Evolutionary conservation across 805 yeast species (phyloP), one percentile per base, ranked within the genome.

Genomic region (Hanseniaspora thailandica): DNA sequence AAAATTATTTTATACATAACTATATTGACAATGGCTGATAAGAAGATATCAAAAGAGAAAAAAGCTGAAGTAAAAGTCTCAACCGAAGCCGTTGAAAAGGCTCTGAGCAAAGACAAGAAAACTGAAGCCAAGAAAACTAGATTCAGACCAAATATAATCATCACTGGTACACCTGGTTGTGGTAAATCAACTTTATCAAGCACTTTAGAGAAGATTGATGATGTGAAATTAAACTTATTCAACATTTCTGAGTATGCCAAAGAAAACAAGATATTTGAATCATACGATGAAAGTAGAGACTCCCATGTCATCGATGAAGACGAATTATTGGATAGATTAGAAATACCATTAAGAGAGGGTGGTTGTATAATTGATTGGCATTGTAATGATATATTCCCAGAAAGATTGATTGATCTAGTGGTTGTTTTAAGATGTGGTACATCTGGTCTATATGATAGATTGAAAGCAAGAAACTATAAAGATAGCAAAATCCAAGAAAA

Each of bases 361-460:
- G 95, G 94, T 1, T 73, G 76, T n/a, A 71, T 93, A 8, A 74
- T 93, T 12, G 99, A 93, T 67, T 93, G 98, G 98, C 99, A 93
- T 65, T 93, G 90, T 44, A 87, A 95, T 68, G 98, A 93, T 62
- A 78, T 86, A 20, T 90, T 93, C 63, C 97, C 97, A 1, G 97
- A 88, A 64, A 72, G 94, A 59, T 76, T 87, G 65, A 85, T 93
- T 49, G 99, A 93, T 66, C 73, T 93, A 57, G 97, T 93, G 5
- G 84, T 88, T 38, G 98, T 93, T 1, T 72, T 93, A 54, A 74
- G 89, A 58, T 81, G 95, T 44, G 84, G 85, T 62, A 87, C 85
- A 61, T 69, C 80, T 15, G 66, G 72, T 1, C 74, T 93, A 25
- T 84, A 75, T 66, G 95, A 87, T 50, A 75, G 99, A 61, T 71